Evolutionary conservation across 2,329 filamentous ascomycete species (phyloP).

Genomic region (Aspergillus alliaceus): DNA sequence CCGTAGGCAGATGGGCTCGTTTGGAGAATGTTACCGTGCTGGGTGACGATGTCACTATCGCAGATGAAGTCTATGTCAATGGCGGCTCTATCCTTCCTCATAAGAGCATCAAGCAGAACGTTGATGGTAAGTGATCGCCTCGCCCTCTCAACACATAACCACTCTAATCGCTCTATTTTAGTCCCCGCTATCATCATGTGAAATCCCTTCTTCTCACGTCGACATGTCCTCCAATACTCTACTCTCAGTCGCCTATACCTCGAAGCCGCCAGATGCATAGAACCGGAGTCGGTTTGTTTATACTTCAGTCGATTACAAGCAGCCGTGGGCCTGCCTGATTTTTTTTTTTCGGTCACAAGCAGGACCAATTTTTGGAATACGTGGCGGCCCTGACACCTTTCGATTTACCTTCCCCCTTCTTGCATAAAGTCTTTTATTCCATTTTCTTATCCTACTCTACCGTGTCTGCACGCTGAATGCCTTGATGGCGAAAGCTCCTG

Average conservation of each 20-base stretch:
- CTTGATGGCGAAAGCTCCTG: conserved; percentile 32
- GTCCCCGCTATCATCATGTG: conserved; percentile 53
- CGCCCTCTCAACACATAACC: not conserved
- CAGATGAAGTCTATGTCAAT: conserved; percentile 98
- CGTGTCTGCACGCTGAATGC: conserved; percentile 22
- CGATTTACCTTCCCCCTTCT: conserved; percentile 17
- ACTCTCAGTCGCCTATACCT: conserved; percentile 25
- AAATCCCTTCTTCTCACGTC: conserved; percentile 31
- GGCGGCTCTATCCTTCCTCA: conserved; percentile 92
- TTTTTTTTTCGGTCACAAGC: conserved; percentile 7
- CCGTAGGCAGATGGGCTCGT: conserved; percentile 90
- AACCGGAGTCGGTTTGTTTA: conserved; percentile 38
- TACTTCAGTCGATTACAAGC: conserved; percentile 21
- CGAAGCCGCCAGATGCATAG: conserved; percentile 35
- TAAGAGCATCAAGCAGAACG: conserved; percentile 98
- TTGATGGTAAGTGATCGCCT: conserved; percentile 65
- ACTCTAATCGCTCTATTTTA: conserved; percentile 19
- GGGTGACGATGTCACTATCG: conserved; percentile 95
- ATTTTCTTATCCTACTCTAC: conserved; percentile 16
- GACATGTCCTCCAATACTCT: conserved; percentile 25
- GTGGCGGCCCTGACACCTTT: conserved; percentile 3
- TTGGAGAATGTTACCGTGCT: conserved; percentile 98
- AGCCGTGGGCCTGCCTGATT: conserved; percentile 3
- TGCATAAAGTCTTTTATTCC: conserved; percentile 19
- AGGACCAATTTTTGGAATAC: conserved; percentile 5